Percentiles rank a stretch among this genome's conserved stretches.
Conservation (phyloP, 2,329 filamentous ascomycete genomes). For the Macrophomina phaseolina region DNA sequence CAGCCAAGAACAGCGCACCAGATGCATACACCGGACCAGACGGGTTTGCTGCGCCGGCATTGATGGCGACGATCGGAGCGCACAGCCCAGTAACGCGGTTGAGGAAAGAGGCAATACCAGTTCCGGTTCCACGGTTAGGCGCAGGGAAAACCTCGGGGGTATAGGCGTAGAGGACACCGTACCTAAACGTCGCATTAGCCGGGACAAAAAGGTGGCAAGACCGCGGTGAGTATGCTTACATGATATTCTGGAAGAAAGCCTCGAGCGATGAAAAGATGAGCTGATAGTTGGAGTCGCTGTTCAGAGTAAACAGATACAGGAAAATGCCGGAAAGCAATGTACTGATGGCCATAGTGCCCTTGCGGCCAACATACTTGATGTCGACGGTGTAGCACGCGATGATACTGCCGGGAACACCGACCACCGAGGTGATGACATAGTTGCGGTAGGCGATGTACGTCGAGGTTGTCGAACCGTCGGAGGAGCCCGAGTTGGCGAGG, state of each 20-base stretch:
- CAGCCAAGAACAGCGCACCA: slow-evolving; percentile 51
- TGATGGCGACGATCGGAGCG: slow-evolving; percentile 69
- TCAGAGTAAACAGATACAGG: slow-evolving; percentile 69
- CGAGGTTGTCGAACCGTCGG: slow-evolving; percentile 33
- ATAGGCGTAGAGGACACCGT: slow-evolving; percentile 77
- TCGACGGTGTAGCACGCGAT: slow-evolving; percentile 76
- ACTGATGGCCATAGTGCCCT: slow-evolving; percentile 71
- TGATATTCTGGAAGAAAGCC: slow-evolving; percentile 66
- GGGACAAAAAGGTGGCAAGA: neutral
- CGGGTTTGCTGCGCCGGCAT: slow-evolving; percentile 46
- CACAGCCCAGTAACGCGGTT: slow-evolving; percentile 71
- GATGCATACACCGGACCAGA: slow-evolving; percentile 51
- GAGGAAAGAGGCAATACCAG: slow-evolving; percentile 73
- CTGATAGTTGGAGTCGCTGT: slow-evolving; percentile 62
- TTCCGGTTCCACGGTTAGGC: slow-evolving; percentile 72
- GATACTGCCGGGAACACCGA: slow-evolving; percentile 77
- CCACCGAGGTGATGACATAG: slow-evolving; percentile 79
- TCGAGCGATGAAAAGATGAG: slow-evolving; percentile 71
- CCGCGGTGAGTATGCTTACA: slow-evolving; percentile 23
- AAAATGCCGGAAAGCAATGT: slow-evolving; percentile 72
- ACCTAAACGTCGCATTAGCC: slow-evolving; percentile 39
- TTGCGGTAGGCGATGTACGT: slow-evolving; percentile 68
- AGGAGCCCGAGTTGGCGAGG: slow-evolving; percentile 63
- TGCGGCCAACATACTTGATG: slow-evolving; percentile 73
- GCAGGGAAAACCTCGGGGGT: slow-evolving; percentile 79